Percentiles rank a stretch among this genome's conserved stretches.
These are phyloP conservation scores for Physcomitrellopsis africana DNA, from an alignment of 225 moss, liverwort and hornwort species.

Conservation along the genomic window DNA sequence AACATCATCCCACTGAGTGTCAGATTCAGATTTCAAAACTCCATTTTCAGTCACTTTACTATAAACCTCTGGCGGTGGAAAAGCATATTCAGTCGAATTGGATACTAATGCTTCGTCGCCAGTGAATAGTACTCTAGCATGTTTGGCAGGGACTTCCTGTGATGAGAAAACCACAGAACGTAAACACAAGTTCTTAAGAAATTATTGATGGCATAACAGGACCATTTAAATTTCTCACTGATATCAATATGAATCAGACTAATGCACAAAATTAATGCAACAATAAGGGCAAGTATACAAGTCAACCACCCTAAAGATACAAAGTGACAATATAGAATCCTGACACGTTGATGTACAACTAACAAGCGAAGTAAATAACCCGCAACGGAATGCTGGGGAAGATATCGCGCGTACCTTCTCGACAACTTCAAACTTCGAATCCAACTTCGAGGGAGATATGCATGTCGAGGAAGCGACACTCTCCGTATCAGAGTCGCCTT, in stretches of 20 bases:
- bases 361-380: background rate
- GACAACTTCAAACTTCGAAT: constrained; percentile 23
- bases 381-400: background rate
- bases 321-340: background rate
- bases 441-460: constrained; percentile 17
- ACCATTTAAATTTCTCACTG: background rate
- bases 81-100: constrained; percentile 15
- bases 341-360: constrained; percentile 2
- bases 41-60: background rate
- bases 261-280: background rate
- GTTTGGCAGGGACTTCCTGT: constrained; percentile 35
- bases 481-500: constrained; percentile 45
- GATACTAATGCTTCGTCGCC: constrained; percentile 26
- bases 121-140: constrained; percentile 37
- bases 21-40: constrained; percentile 30
- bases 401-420: constrained; percentile 35
- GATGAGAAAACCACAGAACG: background rate
- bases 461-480: constrained; percentile 38
- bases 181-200: background rate
- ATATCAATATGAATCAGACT: background rate
- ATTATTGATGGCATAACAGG: too few relatives aligned
- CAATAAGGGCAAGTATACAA: background rate
- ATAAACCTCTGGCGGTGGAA: too few relatives aligned
- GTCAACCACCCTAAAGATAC: background rate
- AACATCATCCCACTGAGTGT: constrained; percentile 36